Conservation (phyloP, 2,329 filamentous ascomycete species). For the Aspergillus aculeatinus region DNA sequence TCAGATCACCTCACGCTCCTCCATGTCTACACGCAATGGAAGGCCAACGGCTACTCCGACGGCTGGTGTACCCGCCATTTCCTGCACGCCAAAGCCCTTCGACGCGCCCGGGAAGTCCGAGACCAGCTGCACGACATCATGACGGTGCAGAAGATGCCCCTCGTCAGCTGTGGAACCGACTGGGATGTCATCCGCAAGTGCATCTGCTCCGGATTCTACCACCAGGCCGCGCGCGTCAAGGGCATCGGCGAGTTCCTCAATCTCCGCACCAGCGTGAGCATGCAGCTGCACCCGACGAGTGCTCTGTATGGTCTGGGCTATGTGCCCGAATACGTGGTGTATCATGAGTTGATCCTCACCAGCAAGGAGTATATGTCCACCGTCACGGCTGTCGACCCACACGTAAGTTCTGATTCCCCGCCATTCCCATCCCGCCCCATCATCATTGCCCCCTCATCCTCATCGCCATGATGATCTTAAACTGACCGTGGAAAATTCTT, state of each 20-base stretch:
- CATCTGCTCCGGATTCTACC: slow-evolving; percentile 97
- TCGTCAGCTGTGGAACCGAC: slow-evolving; percentile 88
- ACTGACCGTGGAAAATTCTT: slow-evolving; percentile 3
- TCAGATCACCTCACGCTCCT: slow-evolving; percentile 94
- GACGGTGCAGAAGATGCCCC: slow-evolving; percentile 84
- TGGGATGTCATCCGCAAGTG: slow-evolving; percentile 95
- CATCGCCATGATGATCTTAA: neutral
- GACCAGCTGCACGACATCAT: slow-evolving; percentile 94
- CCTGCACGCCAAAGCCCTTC: slow-evolving; percentile 88
- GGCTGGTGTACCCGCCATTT: slow-evolving; percentile 93
- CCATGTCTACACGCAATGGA: slow-evolving; percentile 96
- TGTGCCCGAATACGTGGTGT: slow-evolving; percentile 93
- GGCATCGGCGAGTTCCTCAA: slow-evolving; percentile 98
- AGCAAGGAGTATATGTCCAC: slow-evolving; percentile 98
- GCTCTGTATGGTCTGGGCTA: slow-evolving; percentile 91
- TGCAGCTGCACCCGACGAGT: slow-evolving; percentile 91
- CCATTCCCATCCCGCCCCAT: neutral
- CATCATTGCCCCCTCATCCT: neutral
- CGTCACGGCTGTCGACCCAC: slow-evolving; percentile 91
- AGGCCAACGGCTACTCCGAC: slow-evolving; percentile 82
- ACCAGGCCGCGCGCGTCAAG: slow-evolving; percentile 93
- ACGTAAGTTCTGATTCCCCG: slow-evolving; percentile 46
- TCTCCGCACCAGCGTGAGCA: slow-evolving; percentile 86
- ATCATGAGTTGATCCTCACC: slow-evolving; percentile 96
- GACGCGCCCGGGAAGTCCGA: slow-evolving; percentile 87